Percentiles rank a stretch among this genome's conserved stretches.
phyloP scores from a whole-genome alignment of 2,329 filamentous ascomycete species.

The Lecanicillium sp. region DNA sequence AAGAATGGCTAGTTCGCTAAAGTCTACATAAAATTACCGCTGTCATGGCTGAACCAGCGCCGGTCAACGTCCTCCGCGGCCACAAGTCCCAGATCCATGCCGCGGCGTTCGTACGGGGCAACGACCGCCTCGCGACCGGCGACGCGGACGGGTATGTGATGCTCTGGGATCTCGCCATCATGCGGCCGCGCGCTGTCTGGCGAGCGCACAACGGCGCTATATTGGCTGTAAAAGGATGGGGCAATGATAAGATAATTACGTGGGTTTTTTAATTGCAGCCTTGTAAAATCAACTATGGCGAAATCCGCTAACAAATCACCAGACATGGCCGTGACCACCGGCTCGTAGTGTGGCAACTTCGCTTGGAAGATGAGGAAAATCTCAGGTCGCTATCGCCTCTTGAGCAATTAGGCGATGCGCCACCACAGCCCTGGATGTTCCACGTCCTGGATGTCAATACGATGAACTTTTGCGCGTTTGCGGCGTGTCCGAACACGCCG shows the following conservation, averaged over 20 bases:
- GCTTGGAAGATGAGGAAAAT: conserved; percentile 50
- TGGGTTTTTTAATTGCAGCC: conserved; percentile 39
- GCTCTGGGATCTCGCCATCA: conserved; percentile 76
- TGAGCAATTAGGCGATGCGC: conserved; percentile 46
- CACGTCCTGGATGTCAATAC: conserved; percentile 82
- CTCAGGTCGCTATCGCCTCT: conserved; percentile 67
- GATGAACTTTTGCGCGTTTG: conserved; percentile 90
- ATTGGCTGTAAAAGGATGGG: conserved; percentile 68
- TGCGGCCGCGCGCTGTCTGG: conserved; percentile 81
- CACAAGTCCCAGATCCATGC: conserved; percentile 77
- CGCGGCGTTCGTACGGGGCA: conserved; percentile 64
- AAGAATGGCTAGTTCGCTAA: no score
- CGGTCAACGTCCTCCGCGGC: conserved; percentile 69
- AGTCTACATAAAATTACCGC: neutral
- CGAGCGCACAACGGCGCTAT: conserved; percentile 74
- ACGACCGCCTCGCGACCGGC: conserved; percentile 73
- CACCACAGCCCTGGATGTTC: conserved; percentile 73
- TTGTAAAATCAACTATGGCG: neutral
- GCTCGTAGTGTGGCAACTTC: conserved; percentile 76
- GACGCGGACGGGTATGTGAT: conserved; percentile 88
- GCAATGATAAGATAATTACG: conserved; percentile 71
- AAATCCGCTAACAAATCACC: conserved; percentile 1
- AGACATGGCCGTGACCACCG: conserved; percentile 90
- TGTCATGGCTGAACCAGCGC: conserved; percentile 25
- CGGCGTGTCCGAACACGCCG: conserved; percentile 44